Evolutionary conservation across 495 filamentous ascomycete genomes (phyloP).

Genomic region (Talaromyces thailandensis): DNA sequence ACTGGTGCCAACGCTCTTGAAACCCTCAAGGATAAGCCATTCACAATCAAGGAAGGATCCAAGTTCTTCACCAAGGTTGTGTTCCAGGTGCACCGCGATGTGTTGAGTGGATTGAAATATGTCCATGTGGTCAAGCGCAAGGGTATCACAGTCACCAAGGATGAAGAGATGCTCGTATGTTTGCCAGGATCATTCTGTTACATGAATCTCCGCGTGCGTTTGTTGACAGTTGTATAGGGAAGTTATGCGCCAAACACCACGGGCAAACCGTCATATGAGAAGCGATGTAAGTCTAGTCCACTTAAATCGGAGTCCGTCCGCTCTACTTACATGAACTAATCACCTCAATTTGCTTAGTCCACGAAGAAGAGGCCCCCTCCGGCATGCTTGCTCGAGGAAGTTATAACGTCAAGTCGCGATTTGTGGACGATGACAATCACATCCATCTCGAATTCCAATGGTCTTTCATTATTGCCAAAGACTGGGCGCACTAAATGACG

Average conservation of each 20-base stretch:
- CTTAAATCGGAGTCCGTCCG: not conserved
- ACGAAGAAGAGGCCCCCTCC: constrained; percentile 77
- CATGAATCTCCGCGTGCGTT: not conserved
- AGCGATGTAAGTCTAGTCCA: constrained; percentile 70
- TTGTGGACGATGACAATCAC: constrained; percentile 86
- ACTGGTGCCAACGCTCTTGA: constrained; percentile 17
- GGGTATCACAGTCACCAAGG: constrained; percentile 76
- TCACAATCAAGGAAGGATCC: constrained; percentile 93
- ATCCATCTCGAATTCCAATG: constrained; percentile 84
- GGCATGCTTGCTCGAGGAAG: constrained; percentile 81
- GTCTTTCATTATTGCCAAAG: constrained; percentile 90
- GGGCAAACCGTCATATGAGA: constrained; percentile 72
- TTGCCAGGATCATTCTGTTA: not conserved
- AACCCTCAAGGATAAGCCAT: constrained; percentile 44
- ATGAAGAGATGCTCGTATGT: constrained; percentile 92
- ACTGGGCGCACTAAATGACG: constrained; percentile 48
- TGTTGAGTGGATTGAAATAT: constrained; percentile 90
- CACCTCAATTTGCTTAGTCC: constrained; percentile 47
- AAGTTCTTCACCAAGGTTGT: constrained; percentile 85
- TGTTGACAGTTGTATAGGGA: constrained; percentile 37
- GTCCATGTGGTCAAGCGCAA: constrained; percentile 85
- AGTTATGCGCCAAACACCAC: constrained; percentile 86
- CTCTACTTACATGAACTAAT: not conserved
- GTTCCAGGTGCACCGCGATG: constrained; percentile 93
- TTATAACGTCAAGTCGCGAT: constrained; percentile 78